Conservation (phyloP, 2,329 filamentous ascomycete genomes). For the Triangularia verruculosa region DNA sequence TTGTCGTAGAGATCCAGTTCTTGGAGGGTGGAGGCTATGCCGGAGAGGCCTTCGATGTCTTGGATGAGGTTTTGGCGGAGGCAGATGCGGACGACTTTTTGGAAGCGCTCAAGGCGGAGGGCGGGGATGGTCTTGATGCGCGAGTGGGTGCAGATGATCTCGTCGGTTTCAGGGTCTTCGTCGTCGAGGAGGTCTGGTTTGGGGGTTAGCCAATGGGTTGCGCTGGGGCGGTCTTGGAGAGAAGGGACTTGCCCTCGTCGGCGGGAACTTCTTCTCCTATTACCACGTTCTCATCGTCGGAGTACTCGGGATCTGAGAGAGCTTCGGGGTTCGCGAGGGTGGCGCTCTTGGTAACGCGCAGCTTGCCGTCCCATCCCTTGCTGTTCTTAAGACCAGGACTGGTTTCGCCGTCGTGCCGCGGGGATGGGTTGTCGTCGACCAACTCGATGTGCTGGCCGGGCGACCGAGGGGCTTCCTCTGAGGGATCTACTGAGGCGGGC, state of each 20-base stretch:
- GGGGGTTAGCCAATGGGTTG: constrained; percentile 8
- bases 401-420: constrained; percentile 40
- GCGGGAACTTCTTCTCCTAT: constrained; percentile 73
- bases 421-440: constrained; percentile 41
- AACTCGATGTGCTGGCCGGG: constrained; percentile 49
- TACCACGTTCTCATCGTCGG: constrained; percentile 65
- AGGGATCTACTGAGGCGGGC: constrained; percentile 39
- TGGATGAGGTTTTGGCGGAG: constrained; percentile 90
- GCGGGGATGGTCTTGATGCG: constrained; percentile 75
- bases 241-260: constrained; percentile 66
- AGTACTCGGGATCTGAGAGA: constrained; percentile 81
- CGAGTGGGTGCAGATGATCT: constrained; percentile 88
- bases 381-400: constrained; percentile 54
- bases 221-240: background rate
- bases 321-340: constrained; percentile 75
- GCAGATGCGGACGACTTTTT: constrained; percentile 71
- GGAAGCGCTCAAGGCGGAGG: constrained; percentile 81
- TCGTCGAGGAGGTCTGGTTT: constrained; percentile 57
- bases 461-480: constrained; percentile 32
- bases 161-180: constrained; percentile 61
- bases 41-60: constrained; percentile 69
- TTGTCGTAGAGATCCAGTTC: constrained; percentile 98
- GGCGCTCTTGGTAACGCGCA: constrained; percentile 68
- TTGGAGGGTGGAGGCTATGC: constrained; percentile 62
- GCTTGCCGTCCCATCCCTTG: constrained; percentile 81